phyloP scores from a whole-genome alignment of 768 basidiomycete species.

The Lepiota venenata region DNA sequence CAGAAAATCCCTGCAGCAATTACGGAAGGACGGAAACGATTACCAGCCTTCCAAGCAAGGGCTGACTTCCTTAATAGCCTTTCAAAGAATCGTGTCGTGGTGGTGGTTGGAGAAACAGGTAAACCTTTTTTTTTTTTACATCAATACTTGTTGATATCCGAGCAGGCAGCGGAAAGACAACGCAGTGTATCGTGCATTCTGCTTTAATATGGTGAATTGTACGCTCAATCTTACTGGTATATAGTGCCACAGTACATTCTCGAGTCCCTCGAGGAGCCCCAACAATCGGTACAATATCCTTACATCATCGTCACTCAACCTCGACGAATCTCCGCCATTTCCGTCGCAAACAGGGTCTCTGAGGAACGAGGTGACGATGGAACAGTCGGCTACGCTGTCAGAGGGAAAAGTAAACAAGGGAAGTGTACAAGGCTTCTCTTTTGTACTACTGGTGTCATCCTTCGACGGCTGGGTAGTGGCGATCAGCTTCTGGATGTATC shows the following conservation, averaged over 20 bases:
- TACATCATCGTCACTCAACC: constrained; percentile 90
- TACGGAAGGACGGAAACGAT: constrained; percentile 47
- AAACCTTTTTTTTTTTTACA: constrained; percentile 11
- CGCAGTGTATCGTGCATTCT: constrained; percentile 50
- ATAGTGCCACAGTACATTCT: constrained; percentile 87
- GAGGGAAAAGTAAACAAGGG: constrained; percentile 75
- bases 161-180: constrained; percentile 86
- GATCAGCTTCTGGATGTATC: constrained; percentile 69
- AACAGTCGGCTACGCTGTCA: constrained; percentile 84
- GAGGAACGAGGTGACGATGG: constrained; percentile 74
- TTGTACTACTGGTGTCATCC: constrained; percentile 92
- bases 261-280: constrained; percentile 68
- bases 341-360: constrained; percentile 85
- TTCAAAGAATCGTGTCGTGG: constrained; percentile 58
- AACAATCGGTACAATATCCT: constrained; percentile 52
- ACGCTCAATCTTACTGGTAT: background rate
- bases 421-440: constrained; percentile 76
- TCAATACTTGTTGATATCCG: background rate
- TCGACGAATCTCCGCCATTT: constrained; percentile 83
- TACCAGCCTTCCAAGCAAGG: constrained; percentile 76
- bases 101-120: constrained; percentile 93
- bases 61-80: constrained; percentile 60
- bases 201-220: background rate
- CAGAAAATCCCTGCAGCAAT: constrained; percentile 33
- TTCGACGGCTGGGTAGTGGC: constrained; percentile 72